Percentiles rank a stretch among this genome's conserved stretches.
phyloP scores from a whole-genome alignment of 495 filamentous ascomycete species.

The Tuber aestivum region DNA sequence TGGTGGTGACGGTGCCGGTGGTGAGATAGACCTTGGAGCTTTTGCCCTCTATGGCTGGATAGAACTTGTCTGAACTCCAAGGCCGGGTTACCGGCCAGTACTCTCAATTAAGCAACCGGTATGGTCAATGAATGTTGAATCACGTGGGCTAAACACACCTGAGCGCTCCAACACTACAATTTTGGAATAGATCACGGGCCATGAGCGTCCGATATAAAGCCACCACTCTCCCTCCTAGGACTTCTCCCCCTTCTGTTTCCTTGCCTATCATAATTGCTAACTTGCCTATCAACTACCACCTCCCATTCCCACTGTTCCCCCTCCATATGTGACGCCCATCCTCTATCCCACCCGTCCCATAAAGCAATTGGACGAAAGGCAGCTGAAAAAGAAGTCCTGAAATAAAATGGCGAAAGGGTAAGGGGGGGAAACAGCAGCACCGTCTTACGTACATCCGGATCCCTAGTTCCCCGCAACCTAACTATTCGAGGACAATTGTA shows the following conservation, averaged over 20 bases:
- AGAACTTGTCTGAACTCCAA: background rate
- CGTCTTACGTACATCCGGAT: slow-evolving; percentile 2
- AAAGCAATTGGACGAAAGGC: slow-evolving; percentile 6
- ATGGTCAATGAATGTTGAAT: background rate
- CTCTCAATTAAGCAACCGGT: background rate
- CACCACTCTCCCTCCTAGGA: background rate
- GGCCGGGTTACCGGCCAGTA: background rate
- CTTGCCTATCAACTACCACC: background rate
- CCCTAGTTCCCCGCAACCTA: background rate
- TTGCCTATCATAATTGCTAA: background rate
- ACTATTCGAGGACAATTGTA: background rate
- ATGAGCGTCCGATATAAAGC: background rate
- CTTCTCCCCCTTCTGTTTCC: background rate
- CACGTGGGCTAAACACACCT: background rate
- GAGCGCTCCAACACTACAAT: background rate
- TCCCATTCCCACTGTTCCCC: background rate
- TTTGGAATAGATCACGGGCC: background rate
- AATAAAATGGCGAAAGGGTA: background rate
- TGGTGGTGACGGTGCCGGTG: background rate
- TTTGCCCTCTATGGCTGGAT: background rate
- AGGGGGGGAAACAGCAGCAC: background rate
- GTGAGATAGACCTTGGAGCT: background rate
- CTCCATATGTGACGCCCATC: background rate
- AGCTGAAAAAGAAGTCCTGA: background rate
- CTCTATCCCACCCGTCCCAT: background rate